phyloP scores from a whole-genome alignment of 2,329 filamentous ascomycete genomes.

The Fusarium sp. region DNA sequence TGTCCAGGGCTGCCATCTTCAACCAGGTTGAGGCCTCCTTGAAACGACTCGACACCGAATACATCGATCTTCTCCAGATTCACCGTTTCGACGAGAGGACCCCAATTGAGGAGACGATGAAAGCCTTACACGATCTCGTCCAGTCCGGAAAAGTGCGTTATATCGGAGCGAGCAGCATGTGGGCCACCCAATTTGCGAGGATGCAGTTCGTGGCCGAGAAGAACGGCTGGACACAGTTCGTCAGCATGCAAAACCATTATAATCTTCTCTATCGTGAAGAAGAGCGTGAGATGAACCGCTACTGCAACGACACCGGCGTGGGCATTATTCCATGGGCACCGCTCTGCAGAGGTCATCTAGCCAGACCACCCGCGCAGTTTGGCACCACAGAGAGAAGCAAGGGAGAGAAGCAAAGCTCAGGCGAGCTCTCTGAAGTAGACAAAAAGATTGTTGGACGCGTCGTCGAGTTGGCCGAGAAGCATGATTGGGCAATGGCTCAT shows the following conservation, averaged over 20 bases:
- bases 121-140: slow-evolving; percentile 67
- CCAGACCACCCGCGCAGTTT: slow-evolving; percentile 13
- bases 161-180: slow-evolving; percentile 62
- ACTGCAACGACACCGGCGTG: slow-evolving; percentile 51
- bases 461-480: slow-evolving; percentile 16
- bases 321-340: slow-evolving; percentile 37
- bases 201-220: slow-evolving; percentile 66
- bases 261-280: slow-evolving; percentile 70
- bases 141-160: slow-evolving; percentile 68
- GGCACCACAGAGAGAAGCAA: slow-evolving; percentile 27
- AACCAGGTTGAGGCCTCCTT: slow-evolving; percentile 35
- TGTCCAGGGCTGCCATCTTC: slow-evolving; percentile 35
- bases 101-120: slow-evolving; percentile 68
- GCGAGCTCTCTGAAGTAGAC: slow-evolving; percentile 21
- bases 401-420: slow-evolving; percentile 20
- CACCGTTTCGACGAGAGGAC: slow-evolving; percentile 62
- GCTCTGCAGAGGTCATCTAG: slow-evolving; percentile 32
- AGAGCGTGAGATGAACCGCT: slow-evolving; percentile 59
- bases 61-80: slow-evolving; percentile 67
- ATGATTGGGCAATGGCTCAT: slow-evolving; percentile 31
- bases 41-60: slow-evolving; percentile 45
- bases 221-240: slow-evolving; percentile 67
- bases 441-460: slow-evolving; percentile 21
- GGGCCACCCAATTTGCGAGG: slow-evolving; percentile 58
- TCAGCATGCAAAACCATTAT: slow-evolving; percentile 69